Base-by-base conservation (phyloP, 2,329 filamentous ascomycete genomes). In the Neocucurbitaria cava region DNA sequence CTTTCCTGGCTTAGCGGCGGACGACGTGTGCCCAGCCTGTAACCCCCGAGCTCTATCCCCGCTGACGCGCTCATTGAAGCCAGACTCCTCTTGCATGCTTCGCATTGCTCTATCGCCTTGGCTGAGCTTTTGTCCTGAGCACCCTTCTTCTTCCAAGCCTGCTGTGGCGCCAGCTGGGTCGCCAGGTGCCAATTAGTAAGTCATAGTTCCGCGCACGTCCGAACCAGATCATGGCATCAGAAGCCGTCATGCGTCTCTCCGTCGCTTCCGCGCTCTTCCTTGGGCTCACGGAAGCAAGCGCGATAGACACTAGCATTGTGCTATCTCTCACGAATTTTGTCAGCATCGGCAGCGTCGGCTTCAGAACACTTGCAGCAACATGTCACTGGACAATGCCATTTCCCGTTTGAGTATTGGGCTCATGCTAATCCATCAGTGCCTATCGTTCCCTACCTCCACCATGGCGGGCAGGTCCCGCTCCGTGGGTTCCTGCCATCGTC, bases 401-500 rank as follows among this genome's bases (percentile, higher is more conserved):
- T 41, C 56, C 46, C 45, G 39, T 52, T 58, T 31, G 42, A 60
- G 48, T 54, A 46, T 59, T 58, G 61, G 56, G 50, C 54, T 46
- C 20, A 59, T 55, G 65, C 70, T 73, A 65, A 71, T 56, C 54
- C 52, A 40, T 53, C 61, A 76, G 73, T 76, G 73, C 69, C 71
- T 50, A 64, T 74, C 60, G 65, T 69, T 26, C 70, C 72, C 54
- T 73, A 68, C 65, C 48, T 66, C 48, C 72, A 72, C 45, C 50
- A 73, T 70, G 71, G 66, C 57, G 70, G 56, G 60, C 73, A 76
- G 66, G 65, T 66, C 59, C 73, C 72, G 55, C 68, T 75, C 58
- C 65, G 58, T 30, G 60, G 47, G 46, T 52, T 55, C 54, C 55
- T 73, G 46, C 67, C 71, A 46, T 62, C 67, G 50, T 51, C 61